These are phyloP conservation scores for Suhomyces ambrosiae DNA, from an alignment of 1,139 yeast species.

Conservation along the genomic window DNA sequence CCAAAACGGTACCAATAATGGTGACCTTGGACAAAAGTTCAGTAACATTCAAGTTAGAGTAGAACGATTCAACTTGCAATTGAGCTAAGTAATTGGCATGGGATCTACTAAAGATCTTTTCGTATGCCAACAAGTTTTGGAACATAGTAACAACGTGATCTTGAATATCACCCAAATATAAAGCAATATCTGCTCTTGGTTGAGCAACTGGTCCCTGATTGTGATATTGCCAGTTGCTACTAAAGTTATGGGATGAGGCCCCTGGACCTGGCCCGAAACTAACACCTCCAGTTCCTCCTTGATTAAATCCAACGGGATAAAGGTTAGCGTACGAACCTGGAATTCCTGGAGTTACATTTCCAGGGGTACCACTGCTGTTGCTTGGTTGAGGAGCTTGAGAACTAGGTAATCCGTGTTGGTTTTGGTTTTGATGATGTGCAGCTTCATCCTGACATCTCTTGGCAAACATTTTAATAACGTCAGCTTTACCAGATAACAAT, in stretches of 20 bases:
- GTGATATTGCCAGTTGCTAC: constrained; percentile 17
- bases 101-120: constrained; percentile 87
- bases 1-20: constrained; percentile 82
- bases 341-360: constrained; percentile 12
- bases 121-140: constrained; percentile 85
- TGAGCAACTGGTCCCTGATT: constrained; percentile 39
- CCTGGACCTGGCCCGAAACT: constrained; percentile 29
- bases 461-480: constrained; percentile 95
- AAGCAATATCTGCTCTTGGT: constrained; percentile 80
- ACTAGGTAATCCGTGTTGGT: constrained; percentile 6
- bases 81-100: constrained; percentile 94
- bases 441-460: constrained; percentile 85
- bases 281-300: constrained; percentile 21
- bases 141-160: constrained; percentile 97
- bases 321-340: constrained; percentile 6
- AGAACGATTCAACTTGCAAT: constrained; percentile 87
- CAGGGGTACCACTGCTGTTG: constrained; percentile 3
- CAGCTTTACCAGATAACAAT: constrained; percentile 90
- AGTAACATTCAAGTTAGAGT: constrained; percentile 81
- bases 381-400: constrained; percentile 2
- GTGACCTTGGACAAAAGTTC: constrained; percentile 89
- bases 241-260: constrained; percentile 19
- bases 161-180: constrained; percentile 94
- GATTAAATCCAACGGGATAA: constrained; percentile 16
- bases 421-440: constrained; percentile 12